Evolutionary conservation across 257 asterid genomes (phyloP).

Genomic region (Scutellaria minor): DNA sequence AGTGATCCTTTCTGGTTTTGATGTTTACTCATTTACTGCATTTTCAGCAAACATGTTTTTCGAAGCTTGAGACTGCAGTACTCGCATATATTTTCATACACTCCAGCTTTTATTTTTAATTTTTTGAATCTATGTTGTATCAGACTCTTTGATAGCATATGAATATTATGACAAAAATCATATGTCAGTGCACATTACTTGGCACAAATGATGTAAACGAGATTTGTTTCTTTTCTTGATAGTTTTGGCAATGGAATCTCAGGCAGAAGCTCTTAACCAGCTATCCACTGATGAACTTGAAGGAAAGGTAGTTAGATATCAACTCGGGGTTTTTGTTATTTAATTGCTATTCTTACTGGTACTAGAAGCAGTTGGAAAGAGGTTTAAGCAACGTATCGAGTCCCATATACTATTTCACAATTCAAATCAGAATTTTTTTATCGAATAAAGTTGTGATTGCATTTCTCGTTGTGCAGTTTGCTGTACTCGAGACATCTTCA

Average conservation of each 20-base stretch:
- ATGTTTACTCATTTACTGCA: background rate
- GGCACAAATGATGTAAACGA: conserved; percentile 29
- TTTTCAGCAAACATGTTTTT: background rate
- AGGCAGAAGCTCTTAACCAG: conserved; percentile 88
- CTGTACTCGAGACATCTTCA: conserved; percentile 81
- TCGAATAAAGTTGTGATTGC: conserved; percentile 18
- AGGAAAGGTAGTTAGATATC: conserved; percentile 66
- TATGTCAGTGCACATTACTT: background rate
- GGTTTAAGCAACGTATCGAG: background rate
- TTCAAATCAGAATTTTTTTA: background rate
- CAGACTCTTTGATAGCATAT: background rate
- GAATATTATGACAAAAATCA: background rate
- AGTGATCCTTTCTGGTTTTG: conserved; percentile 18
- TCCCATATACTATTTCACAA: background rate
- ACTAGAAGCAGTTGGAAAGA: background rate
- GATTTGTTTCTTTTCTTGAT: conserved; percentile 29
- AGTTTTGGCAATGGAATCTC: conserved; percentile 96
- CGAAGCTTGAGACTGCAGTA: background rate
- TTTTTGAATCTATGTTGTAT: conserved; percentile 4
- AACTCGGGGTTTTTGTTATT: background rate
- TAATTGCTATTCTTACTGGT: background rate
- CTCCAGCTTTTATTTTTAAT: background rate
- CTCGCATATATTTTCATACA: background rate
- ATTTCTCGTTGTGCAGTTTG: conserved; percentile 62
- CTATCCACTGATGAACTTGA: conserved; percentile 87